A percentile compares a stretch with the other conserved stretches of the same genome.
These are phyloP conservation scores for Porodaedalea pini DNA, from an alignment of 1,284 basidiomycete genomes.

Conservation along the genomic window DNA sequence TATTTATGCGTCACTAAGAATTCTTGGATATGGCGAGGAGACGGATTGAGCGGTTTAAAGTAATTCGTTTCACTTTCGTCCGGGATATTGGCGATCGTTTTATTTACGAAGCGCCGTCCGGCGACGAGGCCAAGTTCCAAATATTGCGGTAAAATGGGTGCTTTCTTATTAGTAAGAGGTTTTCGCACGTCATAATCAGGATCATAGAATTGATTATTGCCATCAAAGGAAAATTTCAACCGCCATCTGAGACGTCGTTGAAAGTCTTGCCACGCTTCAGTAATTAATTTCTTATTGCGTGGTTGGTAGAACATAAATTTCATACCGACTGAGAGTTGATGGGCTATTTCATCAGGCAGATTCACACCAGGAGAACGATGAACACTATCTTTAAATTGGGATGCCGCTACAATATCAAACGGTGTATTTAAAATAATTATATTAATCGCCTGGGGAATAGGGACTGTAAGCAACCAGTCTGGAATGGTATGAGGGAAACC, in stretches of 20 bases:
- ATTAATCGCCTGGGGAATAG: not conserved
- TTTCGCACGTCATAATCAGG: not conserved
- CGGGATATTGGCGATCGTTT: not conserved
- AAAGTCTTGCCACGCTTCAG: not conserved
- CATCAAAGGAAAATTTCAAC: not conserved
- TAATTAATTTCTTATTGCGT: not conserved
- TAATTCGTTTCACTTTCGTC: not conserved
- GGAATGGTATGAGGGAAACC: not conserved
- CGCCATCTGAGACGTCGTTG: not conserved
- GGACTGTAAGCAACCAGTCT: not conserved
- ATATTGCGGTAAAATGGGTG: not conserved
- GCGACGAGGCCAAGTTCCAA: not conserved
- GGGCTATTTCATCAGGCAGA: not conserved
- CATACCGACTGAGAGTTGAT: not conserved
- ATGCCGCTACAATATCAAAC: not conserved
- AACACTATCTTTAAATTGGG: conserved; percentile 1
- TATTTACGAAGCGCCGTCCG: not conserved
- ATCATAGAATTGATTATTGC: not conserved
- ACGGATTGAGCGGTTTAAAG: not conserved
- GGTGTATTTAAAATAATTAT: not conserved
- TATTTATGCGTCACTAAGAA: conserved; percentile 7
- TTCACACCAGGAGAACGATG: not conserved
- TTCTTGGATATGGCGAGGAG: not conserved
- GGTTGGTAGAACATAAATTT: not conserved
- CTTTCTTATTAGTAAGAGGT: not conserved